phyloP scores from a whole-genome alignment of 108 stramenopile species.

The Chaetoceros tenuissimus region DNA sequence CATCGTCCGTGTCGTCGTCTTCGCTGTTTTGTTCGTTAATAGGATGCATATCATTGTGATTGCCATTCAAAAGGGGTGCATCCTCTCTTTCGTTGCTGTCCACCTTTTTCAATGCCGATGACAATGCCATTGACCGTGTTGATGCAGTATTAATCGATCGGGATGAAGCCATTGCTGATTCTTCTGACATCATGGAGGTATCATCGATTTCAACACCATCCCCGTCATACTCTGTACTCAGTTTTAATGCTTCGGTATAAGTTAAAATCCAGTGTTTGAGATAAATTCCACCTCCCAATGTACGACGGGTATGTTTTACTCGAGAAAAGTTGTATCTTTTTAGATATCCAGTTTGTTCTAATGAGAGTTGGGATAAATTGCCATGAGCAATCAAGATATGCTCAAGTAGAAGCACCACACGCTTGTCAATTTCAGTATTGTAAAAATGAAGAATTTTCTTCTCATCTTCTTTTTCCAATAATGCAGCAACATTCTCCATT shows the following conservation, averaged over 20 bases:
- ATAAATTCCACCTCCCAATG: conserved; percentile 79
- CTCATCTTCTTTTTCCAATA: conserved; percentile 10
- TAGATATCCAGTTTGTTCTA: conserved; percentile 56
- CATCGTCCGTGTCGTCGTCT: conserved; percentile 4
- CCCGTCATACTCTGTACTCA: conserved; percentile 40
- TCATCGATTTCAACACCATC: conserved; percentile 13
- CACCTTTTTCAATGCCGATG: neutral
- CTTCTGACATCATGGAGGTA: neutral
- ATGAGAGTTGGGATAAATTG: conserved; percentile 48
- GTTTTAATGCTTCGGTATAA: conserved; percentile 58
- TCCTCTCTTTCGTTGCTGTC: neutral
- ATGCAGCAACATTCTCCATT: neutral
- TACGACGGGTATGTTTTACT: conserved; percentile 61
- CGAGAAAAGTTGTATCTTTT: conserved; percentile 76
- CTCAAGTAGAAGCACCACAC: conserved; percentile 52
- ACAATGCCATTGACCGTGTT: neutral
- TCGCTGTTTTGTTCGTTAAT: conserved; percentile 12
- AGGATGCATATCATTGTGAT: conserved; percentile 16
- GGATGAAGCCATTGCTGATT: neutral
- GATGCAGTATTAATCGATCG: neutral
- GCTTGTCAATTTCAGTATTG: conserved; percentile 39
- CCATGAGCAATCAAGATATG: conserved; percentile 83
- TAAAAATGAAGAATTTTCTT: conserved; percentile 44
- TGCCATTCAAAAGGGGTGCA: neutral
- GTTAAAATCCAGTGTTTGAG: conserved; percentile 75